These are phyloP conservation scores for Aphanomyces cochlioides DNA, from an alignment of 352 stramenopile species.

Conservation along the genomic window DNA sequence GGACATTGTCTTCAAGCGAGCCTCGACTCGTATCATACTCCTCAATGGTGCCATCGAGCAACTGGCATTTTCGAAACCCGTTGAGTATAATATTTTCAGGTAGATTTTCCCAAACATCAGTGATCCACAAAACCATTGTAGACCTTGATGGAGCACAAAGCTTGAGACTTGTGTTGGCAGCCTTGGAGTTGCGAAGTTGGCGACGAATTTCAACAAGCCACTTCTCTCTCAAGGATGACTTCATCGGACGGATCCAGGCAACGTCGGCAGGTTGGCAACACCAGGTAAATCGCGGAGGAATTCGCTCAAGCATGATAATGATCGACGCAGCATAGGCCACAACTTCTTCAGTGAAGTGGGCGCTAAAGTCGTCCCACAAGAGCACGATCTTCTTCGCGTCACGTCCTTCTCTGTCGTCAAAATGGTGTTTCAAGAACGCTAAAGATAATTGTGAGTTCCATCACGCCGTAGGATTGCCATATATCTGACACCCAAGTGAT, in stretches of 20 bases:
- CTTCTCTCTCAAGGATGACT: not conserved
- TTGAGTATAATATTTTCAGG: not conserved
- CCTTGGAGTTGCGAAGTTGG: not conserved
- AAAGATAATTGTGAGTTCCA: slow-evolving; percentile 34
- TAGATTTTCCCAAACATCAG: not conserved
- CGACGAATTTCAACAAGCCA: not conserved
- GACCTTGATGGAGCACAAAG: not conserved
- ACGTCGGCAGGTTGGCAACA: slow-evolving; percentile 34
- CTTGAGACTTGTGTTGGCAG: not conserved
- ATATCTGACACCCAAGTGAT: slow-evolving; percentile 23
- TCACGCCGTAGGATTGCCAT: slow-evolving; percentile 33
- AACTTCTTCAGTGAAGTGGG: slow-evolving; percentile 31
- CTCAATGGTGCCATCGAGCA: too few species aligned
- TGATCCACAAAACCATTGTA: not conserved
- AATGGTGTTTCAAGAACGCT: slow-evolving; percentile 37
- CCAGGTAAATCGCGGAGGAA: slow-evolving; percentile 25
- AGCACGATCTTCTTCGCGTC: slow-evolving; percentile 31
- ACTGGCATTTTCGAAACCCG: slow-evolving; percentile 4
- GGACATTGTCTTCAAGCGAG: too few species aligned
- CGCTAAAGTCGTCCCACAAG: too few species aligned
- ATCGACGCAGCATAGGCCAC: slow-evolving; percentile 26
- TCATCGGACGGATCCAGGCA: slow-evolving; percentile 32
- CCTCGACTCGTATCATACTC: too few species aligned
- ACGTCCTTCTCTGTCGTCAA: slow-evolving; percentile 29
- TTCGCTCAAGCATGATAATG: slow-evolving; percentile 34